phyloP scores from a whole-genome alignment of 768 basidiomycete genomes.

The Lactarius sp. region DNA sequence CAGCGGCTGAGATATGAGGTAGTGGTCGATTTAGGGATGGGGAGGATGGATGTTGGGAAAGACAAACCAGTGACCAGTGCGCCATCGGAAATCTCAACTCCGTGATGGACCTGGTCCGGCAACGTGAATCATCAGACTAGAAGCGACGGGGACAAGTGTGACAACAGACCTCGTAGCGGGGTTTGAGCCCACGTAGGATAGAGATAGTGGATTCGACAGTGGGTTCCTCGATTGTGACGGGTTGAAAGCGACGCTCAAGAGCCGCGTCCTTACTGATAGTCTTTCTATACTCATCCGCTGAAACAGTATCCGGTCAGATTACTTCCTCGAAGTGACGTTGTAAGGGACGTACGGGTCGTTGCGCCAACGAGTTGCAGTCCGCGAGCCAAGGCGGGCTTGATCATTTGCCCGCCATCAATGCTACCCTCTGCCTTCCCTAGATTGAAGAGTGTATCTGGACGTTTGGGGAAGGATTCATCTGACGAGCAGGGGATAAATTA shows the following conservation, averaged over 20 bases:
- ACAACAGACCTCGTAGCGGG: slow-evolving; percentile 60
- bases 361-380: slow-evolving; percentile 88
- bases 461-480: neutral
- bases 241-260: slow-evolving; percentile 87
- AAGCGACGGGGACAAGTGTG: too few relatives aligned
- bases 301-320: neutral
- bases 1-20: slow-evolving; percentile 51
- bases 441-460: slow-evolving; percentile 70
- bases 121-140: neutral
- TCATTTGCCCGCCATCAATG: slow-evolving; percentile 91
- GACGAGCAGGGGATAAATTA: neutral
- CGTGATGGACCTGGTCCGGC: slow-evolving; percentile 57
- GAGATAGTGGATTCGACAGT: slow-evolving; percentile 79
- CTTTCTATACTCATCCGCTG: slow-evolving; percentile 85
- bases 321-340: neutral
- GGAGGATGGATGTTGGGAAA: neutral
- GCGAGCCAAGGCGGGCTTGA: slow-evolving; percentile 84
- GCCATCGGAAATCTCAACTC: slow-evolving; percentile 85
- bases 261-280: slow-evolving; percentile 91
- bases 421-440: slow-evolving; percentile 90
- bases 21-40: neutral
- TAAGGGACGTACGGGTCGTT: slow-evolving; percentile 62
- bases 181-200: slow-evolving; percentile 81
- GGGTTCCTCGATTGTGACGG: slow-evolving; percentile 84
- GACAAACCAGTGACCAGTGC: slow-evolving; percentile 76